Base-by-base conservation (phyloP, 106 monocot genomes). In the Platanthera zijinensis region DNA sequence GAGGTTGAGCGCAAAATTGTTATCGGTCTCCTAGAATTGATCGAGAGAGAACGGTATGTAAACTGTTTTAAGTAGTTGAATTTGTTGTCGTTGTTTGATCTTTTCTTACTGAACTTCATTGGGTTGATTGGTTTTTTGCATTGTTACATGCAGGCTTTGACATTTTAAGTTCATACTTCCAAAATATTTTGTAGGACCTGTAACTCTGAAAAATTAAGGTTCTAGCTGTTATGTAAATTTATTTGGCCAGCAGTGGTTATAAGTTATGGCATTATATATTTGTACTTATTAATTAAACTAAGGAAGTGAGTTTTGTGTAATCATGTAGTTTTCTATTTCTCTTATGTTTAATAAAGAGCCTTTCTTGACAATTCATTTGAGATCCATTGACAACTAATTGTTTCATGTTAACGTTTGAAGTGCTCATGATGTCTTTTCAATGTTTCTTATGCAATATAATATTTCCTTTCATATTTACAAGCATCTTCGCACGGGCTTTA, bases 1-100 rank as follows among this genome's bases (percentile, higher is more conserved):
- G 99, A 94, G 84, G 92, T 95, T 61, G 85, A 92, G 79, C 99
- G 95, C 76, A 99, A 99, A 85, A 92, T 85, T 71, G 88, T 99
- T 32, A 92, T 92, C 52, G 94, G 99, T 21, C 85, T 99, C 78
- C 73, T 99, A 70, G 80, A 94, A 72, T 84, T 94, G 78, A 99
- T 99, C 85, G 99, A 99, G 71, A 85, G 79, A 72, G 99, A 99
- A 81, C 90, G 99, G 99, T 99, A 94, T 73, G 80, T 76, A n/a
- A 30, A 39, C 32, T 66, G 10, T 66, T 66, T 66, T 66, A 11
- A 10, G 11, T 32, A 30, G 10, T 12, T 66, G 28, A 61, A n/a
- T 5, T 66, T 66, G 22, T 30, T 19, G 32, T 39, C 52, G 6
- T 66, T 66, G 30, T 17, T 66, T 66, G 25, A 64, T 21, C 11